Evolutionary conservation across 192 early-diverging fungal genomes (phyloP).

Genomic region (Coemansia sp.): DNA sequence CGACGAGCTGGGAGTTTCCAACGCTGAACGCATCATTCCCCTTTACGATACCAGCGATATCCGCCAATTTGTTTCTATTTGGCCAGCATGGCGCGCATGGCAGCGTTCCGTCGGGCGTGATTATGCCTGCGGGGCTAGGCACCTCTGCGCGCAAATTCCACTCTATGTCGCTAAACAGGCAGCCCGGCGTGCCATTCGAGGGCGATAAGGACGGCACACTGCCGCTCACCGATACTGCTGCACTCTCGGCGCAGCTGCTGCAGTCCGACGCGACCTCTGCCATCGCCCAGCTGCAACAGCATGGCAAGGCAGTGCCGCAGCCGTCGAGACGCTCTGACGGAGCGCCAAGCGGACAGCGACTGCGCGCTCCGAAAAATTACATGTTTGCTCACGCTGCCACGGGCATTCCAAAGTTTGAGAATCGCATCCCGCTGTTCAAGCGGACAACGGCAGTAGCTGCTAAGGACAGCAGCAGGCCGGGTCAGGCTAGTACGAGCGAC

Average conservation of each 20-base stretch:
- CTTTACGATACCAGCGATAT: constrained; percentile 53
- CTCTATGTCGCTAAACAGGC: constrained; percentile 45
- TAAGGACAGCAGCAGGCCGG: neutral
- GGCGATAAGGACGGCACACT: constrained; percentile 10
- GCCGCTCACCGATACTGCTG: constrained; percentile 19
- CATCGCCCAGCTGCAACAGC: constrained; percentile 13
- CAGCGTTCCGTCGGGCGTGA: constrained; percentile 37
- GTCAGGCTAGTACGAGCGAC: neutral
- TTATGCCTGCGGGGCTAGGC: constrained; percentile 50
- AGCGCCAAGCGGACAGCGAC: neutral
- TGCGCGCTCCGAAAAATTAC: constrained; percentile 48
- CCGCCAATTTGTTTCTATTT: constrained; percentile 35
- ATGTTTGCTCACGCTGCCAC: constrained; percentile 65
- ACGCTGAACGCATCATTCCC: constrained; percentile 55
- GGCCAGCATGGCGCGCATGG: constrained; percentile 21
- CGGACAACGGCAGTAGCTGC: constrained; percentile 2
- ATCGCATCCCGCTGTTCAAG: constrained; percentile 30
- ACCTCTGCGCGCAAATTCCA: constrained; percentile 56
- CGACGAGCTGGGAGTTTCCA: constrained; percentile 48
- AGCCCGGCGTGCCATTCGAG: constrained; percentile 44
- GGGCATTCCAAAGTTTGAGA: constrained; percentile 60
- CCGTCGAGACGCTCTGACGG: constrained; percentile 33
- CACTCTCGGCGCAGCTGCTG: constrained; percentile 22
- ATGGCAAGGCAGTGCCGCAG: constrained; percentile 6
- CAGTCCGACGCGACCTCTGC: constrained; percentile 13